Percentiles rank a stretch among this genome's conserved stretches.
Evolutionary conservation across 192 early-diverging fungal species (phyloP).

Genomic region (Spinellus fusiger): DNA sequence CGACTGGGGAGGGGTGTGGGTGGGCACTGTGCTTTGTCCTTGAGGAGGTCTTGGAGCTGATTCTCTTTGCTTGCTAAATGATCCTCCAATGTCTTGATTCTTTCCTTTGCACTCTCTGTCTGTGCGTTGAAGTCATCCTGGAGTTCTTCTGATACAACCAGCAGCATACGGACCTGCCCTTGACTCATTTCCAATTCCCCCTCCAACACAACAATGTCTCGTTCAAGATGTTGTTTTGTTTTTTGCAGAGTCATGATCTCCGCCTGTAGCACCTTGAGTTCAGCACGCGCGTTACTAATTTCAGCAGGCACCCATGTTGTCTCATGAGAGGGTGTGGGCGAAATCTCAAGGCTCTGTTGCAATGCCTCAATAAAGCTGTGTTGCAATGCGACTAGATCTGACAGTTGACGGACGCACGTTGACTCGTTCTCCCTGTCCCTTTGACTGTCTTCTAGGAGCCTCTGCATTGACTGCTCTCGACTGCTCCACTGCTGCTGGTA

Average conservation of each 20-base stretch:
- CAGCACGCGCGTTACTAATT: background rate
- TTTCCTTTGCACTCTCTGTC: background rate
- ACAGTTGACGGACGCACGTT: slow-evolving; percentile 6
- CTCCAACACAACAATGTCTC: slow-evolving; percentile 3
- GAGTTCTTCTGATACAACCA: slow-evolving; percentile 20
- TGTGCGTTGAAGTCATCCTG: slow-evolving; percentile 15
- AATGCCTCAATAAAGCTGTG: slow-evolving; percentile 8
- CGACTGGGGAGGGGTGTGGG: background rate
- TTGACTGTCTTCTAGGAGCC: background rate
- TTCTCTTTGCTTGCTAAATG: background rate
- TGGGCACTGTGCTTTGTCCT: background rate
- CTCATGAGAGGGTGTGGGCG: background rate
- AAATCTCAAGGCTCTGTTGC: slow-evolving; percentile 2
- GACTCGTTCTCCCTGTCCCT: slow-evolving; percentile 4
- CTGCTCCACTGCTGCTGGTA: background rate
- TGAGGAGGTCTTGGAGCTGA: background rate
- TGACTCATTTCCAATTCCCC: slow-evolving; percentile 14
- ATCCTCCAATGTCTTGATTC: background rate
- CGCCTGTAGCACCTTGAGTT: slow-evolving; percentile 4
- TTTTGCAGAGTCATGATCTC: background rate
- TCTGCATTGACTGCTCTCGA: background rate
- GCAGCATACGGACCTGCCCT: slow-evolving; percentile 13
- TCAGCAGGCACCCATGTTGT: background rate
- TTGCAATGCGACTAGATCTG: slow-evolving; percentile 8
- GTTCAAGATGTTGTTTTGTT: slow-evolving; percentile 1